Conservation (phyloP, 163 green algal genomes). For the Chloromonas sp. region DNA sequence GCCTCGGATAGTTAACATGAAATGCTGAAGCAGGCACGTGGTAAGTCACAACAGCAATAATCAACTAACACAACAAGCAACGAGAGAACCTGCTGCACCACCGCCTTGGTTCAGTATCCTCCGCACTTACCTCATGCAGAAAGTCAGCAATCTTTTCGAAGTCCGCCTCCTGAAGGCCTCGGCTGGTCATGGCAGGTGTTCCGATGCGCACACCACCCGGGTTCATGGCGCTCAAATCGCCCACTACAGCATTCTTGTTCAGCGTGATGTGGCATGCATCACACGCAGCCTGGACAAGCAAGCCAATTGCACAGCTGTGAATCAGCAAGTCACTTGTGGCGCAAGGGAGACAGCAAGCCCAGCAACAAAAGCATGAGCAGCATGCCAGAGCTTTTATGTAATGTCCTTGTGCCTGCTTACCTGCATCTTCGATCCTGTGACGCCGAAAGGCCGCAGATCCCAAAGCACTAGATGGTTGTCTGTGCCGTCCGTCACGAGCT, state of each 20-base stretch:
- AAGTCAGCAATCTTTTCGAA: slow-evolving; percentile 85
- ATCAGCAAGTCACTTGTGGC: neutral
- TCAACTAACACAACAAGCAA: neutral
- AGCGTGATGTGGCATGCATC: slow-evolving; percentile 97
- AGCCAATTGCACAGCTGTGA: slow-evolving; percentile 44
- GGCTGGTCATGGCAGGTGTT: slow-evolving; percentile 92
- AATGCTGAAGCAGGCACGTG: neutral
- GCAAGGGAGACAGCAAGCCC: neutral
- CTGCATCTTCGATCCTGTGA: slow-evolving; percentile 29
- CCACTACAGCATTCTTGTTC: slow-evolving; percentile 99
- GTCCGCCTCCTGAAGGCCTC: slow-evolving; percentile 78
- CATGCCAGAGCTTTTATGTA: too few species aligned
- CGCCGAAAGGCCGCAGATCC: slow-evolving; percentile 76
- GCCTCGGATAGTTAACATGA: neutral
- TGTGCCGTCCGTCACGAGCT: slow-evolving; percentile 91
- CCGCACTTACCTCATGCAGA: slow-evolving; percentile 57
- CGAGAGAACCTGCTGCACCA: neutral
- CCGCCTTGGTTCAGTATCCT: too few species aligned
- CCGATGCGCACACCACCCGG: slow-evolving; percentile 92
- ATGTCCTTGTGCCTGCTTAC: neutral
- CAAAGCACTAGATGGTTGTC: slow-evolving; percentile 98
- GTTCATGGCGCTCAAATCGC: slow-evolving; percentile 83
- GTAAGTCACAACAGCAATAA: neutral
- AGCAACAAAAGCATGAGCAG: too few species aligned
- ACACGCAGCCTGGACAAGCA: slow-evolving; percentile 80